Base-by-base conservation (phyloP, 2,329 filamentous ascomycete genomes). In the Colletotrichum musae region DNA sequence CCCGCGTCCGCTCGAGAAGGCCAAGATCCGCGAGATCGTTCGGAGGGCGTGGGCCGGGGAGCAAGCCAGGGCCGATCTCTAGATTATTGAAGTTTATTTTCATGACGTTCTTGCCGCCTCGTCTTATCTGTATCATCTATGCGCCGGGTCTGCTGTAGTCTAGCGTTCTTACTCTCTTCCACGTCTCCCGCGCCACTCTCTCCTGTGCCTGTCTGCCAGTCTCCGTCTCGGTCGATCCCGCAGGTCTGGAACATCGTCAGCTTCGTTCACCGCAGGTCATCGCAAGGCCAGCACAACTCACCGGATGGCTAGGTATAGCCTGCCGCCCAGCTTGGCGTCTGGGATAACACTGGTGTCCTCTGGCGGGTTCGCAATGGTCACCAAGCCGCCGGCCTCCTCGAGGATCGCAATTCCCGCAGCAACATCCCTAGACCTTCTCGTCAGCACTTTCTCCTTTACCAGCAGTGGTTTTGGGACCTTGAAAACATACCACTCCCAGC, bases 281-380 rank as follows among this genome's bases (percentile, higher is more conserved):
- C 9, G 2, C 32, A 36, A 36, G 7, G 9, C 28, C 5, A 2
- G 7, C 2, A 36, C 43, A 5, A 62, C 82, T 73, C 79, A 88
- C 86, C 90, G 81, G 60, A 94, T 90, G 1, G 92, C 92, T 52
- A 94, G 81, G 78, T 94, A 94, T 9, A 94, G 75, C 28, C 93
- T 82, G 72, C 92, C 89, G 0, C 92, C 92, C 12, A 94, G 78
- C 58, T 84, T 85, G 1, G 88, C 88, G 10, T 90, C 87, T 57
- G 86, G 81, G 26, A 94, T 90, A 0, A 83, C 78, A 2, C 85
- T 87, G 1, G 83, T 89, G 12, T 84, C 83, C 47, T 85, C 78
- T 0, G 92, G 92, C 2, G 92, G 91, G 73, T 94, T 94, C 0
- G 92, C 92, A 3, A 90, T 92, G 0, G 92, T 94, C 21, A 94